Evolutionary conservation across 106 monocot species (phyloP), one percentile per base, ranked within the genome.

Genomic region (Chionographis japonica): DNA sequence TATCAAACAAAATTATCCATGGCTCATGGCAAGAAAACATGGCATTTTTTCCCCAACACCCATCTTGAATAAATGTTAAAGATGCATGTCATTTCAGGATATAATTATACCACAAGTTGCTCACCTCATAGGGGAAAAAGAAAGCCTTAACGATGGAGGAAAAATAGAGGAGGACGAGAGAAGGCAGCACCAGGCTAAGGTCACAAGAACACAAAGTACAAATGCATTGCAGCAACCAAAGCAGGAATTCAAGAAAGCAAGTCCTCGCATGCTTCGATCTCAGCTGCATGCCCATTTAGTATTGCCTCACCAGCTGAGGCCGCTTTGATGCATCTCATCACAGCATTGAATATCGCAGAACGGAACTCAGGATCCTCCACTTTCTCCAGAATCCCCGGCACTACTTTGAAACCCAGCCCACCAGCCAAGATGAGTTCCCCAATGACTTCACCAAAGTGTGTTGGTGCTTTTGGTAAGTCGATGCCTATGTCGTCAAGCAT

Each of bases 321-420:
- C 17, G 69, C 75, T 46, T 63, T 46, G 12, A 85, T 61, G 18
- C 19, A 58, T 61, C 36, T 63, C 58, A 72, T 50, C 15, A 72
- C 74, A 37, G 81, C 71, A 69, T 72, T 60, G 54, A 88, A 76
- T 13, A 79, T 49, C 2, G 61, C 58, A 4, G 59, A 54, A 6
- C 27, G 75, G 49, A 71, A 84, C 18, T 16, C 56, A 3, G 57
- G 52, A 54, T 88, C 86, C 49, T 90, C 90, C 3, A 90, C 61
- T 70, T 86, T 83, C 75, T 87, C 87, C 60, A 98, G 43, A 17
- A 83, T 70, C 56, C 92, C 89, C 55, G 83, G 85, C 9, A 87
- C 62, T 11, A 76, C 85, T 56, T 85, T 79, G 54, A 98, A 87
- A 35, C 68, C 65, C 49, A 92, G 40, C 1, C 75, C 75, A 49